These are phyloP conservation scores for Lobosporangium transversale DNA, from an alignment of 192 early-diverging fungal species.

Conservation along the genomic window DNA sequence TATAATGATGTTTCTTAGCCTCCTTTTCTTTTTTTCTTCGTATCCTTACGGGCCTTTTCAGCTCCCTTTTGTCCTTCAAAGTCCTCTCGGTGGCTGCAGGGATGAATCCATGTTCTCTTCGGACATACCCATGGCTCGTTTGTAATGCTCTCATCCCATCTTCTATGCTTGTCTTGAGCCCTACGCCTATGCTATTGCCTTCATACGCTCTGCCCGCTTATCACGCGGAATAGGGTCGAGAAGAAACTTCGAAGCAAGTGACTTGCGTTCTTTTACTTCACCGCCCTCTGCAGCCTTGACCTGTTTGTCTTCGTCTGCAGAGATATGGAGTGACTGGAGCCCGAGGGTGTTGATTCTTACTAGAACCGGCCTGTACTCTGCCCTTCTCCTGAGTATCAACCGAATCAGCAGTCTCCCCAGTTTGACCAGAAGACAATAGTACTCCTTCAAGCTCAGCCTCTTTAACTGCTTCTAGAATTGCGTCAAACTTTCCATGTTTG, in stretches of 20 bases:
- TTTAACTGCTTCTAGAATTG: conserved; percentile 41
- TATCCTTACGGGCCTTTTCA: conserved; percentile 3
- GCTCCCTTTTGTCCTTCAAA: conserved; percentile 2
- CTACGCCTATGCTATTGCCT: conserved; percentile 15
- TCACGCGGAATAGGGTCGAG: conserved; percentile 32
- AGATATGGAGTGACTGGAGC: no score
- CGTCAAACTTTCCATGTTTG: conserved; percentile 54
- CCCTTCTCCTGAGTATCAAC: no score
- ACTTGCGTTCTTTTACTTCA: conserved; percentile 20
- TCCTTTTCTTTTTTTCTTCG: conserved; percentile 6
- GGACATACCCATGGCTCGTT: conserved; percentile 35
- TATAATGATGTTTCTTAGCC: conserved; percentile 15
- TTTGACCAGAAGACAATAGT: no score
- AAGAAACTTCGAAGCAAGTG: conserved; percentile 34
- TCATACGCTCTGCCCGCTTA: conserved; percentile 23
- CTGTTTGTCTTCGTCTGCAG: conserved; percentile 63
- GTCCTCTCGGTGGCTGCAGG: conserved; percentile 22
- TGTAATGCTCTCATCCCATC: conserved; percentile 50
- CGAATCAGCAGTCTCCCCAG: no score
- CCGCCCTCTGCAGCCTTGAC: conserved; percentile 23
- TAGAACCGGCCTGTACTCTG: no score
- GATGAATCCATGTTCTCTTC: conserved; percentile 42
- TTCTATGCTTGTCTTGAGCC: conserved; percentile 8
- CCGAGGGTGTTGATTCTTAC: no score
- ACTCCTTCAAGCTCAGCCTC: conserved; percentile 38